These are phyloP conservation scores for Buddleja alternifolia DNA, from an alignment of 257 asterid species.

Conservation along the genomic window DNA sequence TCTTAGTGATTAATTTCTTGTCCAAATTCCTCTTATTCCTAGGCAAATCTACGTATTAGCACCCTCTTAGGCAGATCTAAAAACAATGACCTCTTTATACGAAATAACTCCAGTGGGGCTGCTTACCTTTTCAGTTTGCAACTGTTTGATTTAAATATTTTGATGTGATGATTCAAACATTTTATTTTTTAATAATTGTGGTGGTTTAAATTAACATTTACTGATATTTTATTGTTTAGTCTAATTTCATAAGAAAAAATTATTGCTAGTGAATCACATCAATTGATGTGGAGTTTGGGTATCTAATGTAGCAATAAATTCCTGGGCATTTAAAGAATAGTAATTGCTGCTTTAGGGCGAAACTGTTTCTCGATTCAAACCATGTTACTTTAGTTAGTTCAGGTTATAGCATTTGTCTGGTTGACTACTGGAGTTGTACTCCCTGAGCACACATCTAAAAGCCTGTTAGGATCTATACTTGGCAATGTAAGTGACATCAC, in stretches of 20 bases:
- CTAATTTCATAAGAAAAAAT: not conserved
- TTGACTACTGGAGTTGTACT: too few relatives aligned
- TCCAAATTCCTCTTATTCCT: not conserved
- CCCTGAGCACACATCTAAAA: not conserved
- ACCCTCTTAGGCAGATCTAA: not conserved
- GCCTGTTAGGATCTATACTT: constrained; percentile 19
- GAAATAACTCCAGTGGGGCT: not conserved
- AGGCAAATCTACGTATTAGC: constrained; percentile 1
- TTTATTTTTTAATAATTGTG: too few relatives aligned
- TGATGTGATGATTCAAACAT: not conserved
- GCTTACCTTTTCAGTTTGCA: not conserved
- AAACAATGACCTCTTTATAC: not conserved
- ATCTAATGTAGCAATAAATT: not conserved
- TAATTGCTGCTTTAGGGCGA: not conserved
- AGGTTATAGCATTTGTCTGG: too few relatives aligned
- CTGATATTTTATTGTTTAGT: not conserved
- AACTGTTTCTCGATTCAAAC: not conserved
- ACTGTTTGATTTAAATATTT: too few relatives aligned
- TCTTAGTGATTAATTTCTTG: constrained; percentile 6
- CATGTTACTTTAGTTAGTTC: too few relatives aligned
- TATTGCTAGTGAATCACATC: not conserved
- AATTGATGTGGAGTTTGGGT: not conserved
- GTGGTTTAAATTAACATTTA: too few relatives aligned
- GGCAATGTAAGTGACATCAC: not conserved
- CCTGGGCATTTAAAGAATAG: not conserved